These are phyloP conservation scores for Marsdenia floribunda DNA, from an alignment of 257 asterid genomes.

Conservation along the genomic window DNA sequence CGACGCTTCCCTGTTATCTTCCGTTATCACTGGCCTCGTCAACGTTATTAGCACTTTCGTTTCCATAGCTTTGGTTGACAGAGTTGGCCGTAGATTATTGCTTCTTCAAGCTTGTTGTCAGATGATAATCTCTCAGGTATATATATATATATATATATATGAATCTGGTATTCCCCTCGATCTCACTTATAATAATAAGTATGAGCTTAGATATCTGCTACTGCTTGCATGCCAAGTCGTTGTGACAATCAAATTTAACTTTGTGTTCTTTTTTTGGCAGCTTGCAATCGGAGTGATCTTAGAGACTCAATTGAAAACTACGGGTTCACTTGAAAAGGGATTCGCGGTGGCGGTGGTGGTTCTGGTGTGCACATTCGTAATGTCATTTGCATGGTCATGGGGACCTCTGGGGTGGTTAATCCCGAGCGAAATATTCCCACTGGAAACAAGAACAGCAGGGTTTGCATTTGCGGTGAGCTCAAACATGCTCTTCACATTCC, in stretches of 20 bases:
- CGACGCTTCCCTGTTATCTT: conserved; percentile 23
- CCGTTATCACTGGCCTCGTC: conserved; percentile 29
- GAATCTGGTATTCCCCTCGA: too few relatives aligned
- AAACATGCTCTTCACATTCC: conserved; percentile 39
- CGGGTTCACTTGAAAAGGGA: conserved; percentile 17
- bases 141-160: background rate
- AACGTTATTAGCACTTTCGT: conserved; percentile 33
- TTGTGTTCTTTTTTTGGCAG: conserved; percentile 8
- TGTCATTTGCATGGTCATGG: conserved; percentile 46
- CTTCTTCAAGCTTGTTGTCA: conserved; percentile 36
- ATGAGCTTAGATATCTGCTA: too few relatives aligned
- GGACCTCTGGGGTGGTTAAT: conserved; percentile 45
- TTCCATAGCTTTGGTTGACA: conserved; percentile 25
- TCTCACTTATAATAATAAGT: too few relatives aligned
- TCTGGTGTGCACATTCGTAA: conserved; percentile 32
- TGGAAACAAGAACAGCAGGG: conserved; percentile 40
- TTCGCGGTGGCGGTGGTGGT: conserved; percentile 19
- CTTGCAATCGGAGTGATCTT: conserved; percentile 24
- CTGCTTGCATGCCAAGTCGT: too few relatives aligned
- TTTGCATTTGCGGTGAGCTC: conserved; percentile 37
- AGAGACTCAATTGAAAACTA: conserved; percentile 1
- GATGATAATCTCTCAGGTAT: conserved; percentile 39
- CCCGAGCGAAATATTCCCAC: conserved; percentile 38
- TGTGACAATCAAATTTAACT: too few relatives aligned
- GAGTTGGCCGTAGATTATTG: conserved; percentile 31